Base-by-base conservation (phyloP, 495 filamentous ascomycete genomes). In the Trichoderma gamsii region DNA sequence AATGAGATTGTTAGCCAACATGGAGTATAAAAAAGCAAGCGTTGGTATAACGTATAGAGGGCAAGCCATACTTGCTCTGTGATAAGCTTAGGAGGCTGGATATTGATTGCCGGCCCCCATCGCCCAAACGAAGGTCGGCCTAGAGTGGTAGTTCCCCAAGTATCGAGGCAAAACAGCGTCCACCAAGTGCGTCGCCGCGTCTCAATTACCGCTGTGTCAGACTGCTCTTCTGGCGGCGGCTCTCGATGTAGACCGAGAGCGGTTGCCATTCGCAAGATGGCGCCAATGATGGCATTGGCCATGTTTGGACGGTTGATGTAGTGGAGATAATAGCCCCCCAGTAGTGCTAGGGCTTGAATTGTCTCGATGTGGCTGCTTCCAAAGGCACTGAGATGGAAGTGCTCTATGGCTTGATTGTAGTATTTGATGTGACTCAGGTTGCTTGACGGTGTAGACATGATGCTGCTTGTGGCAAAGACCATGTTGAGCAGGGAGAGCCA, bases 401-500 rank as follows among this genome's bases (percentile, higher is more conserved):
- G 85, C 66, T 86, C 84, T 77, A 90, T 90, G 51, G 88, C 87
- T 16, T 86, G 83, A 69, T 84, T 82, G 78, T 89, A 93, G 76
- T 90, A 94, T 70, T 84, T 86, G 70, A 89, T 81, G 70, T 94
- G 90, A 66, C 83, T 86, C 68, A 84, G 85, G 74, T 92, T 87
- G 71, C 90, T 87, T 0, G 86, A 87, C 66, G 88, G 89, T 41
- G 83, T 86, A 27, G 87, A 87, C 0, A 86, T 87, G 51, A 94
- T 88, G 71, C 87, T 89, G 23, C 91, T 90, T 76, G 93, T 83
- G 23, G 90, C 90, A 66, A 93, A 87, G 38, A 94, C 89, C 79
- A 91, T 92, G 73, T 94, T 93, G 27, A 92, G 80, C 27, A 94
- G 75, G 0, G 87, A 87, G 21, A 92, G 82, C 91, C 91, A 94